These are phyloP conservation scores for Paspalum notatum DNA, from an alignment of 176 grass and related monocot genomes.

Conservation along the genomic window DNA sequence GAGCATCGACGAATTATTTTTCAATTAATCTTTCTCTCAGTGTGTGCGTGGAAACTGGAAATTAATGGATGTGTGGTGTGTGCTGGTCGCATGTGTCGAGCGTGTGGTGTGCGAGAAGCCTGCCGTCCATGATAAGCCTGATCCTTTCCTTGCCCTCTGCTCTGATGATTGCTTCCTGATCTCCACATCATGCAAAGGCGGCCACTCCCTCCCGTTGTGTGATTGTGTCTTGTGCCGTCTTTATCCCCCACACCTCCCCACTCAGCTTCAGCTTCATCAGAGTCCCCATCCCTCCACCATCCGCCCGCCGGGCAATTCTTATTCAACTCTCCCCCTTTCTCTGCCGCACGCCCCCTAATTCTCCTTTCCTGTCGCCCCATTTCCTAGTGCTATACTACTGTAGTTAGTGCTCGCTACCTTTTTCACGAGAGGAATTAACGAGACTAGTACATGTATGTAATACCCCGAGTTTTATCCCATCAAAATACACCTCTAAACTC, in stretches of 20 bases:
- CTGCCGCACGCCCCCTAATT: constrained; percentile 28
- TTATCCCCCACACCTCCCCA: not conserved
- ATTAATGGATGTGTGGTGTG: too few species aligned
- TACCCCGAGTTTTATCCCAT: too few species aligned
- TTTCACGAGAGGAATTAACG: not conserved
- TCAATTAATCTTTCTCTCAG: not conserved
- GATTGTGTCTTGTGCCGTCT: too few species aligned
- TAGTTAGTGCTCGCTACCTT: not conserved
- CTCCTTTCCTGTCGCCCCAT: not conserved
- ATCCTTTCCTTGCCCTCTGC: not conserved
- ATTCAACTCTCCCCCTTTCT: constrained; percentile 35
- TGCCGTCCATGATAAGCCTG: constrained; percentile 15
- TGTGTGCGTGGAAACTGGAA: constrained; percentile 3
- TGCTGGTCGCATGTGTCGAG: too few species aligned
- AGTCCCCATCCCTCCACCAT: not conserved
- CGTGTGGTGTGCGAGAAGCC: not conserved
- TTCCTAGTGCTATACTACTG: not conserved
- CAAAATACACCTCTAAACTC: too few species aligned
- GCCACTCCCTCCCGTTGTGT: constrained; percentile 35
- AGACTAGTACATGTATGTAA: too few species aligned
- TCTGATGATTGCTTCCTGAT: not conserved
- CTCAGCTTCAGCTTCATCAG: not conserved
- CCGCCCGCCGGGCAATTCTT: not conserved
- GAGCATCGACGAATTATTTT: not conserved
- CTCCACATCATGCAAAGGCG: constrained; percentile 43